Base-by-base conservation (phyloP, 2,329 filamentous ascomycete species). In the Decorospora gaudefroyi region DNA sequence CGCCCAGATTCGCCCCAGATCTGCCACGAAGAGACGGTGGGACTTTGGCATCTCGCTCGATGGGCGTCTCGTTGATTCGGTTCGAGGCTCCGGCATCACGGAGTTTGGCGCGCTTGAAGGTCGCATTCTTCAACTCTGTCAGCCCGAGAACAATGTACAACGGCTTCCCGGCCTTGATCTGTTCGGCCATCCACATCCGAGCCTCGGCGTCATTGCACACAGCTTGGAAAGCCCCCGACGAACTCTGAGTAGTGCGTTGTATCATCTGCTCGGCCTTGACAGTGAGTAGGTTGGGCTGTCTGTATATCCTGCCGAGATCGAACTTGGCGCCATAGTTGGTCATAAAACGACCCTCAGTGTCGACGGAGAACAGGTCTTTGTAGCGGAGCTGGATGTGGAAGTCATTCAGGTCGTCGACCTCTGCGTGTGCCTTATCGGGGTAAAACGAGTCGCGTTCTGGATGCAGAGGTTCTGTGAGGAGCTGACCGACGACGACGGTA, bases 331-430 rank as follows among this genome's bases (percentile, higher is more conserved):
- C 67, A 53, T 69, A 70, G 46, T 67, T 69, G 44, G 62, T 59
- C 47, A 65, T 63, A 57, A 70, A 70, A 23, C 67, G 64, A 38
- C 67, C 67, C 43, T 70, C 66, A 18, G 55, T 50, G 44, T 70
- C 67, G 43, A 69, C 56, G 19, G 64, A 66, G 53, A 69, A 70
- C 28, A 70, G 29, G 21, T 70, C 67, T 35, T 65, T 67, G 61
- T 70, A 70, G 18, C 67, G 65, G 19, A 69, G 62, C 46, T 70
- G 65, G 42, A 70, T 70, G 52, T 69, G 64, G 52, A 66, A 69
- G 52, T 70, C 65, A 38, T 70, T 70, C 49, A 70, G 61, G 18
- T 67, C 65, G 51, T 70, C 67, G 51, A 70, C 49, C 27, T 60
- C 55, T 22, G 55, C 61, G 43, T 67, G 63, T 13, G 66, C 62